Base-by-base conservation (phyloP, 2,329 filamentous ascomycete species). In the Xylariaceae sp. region DNA sequence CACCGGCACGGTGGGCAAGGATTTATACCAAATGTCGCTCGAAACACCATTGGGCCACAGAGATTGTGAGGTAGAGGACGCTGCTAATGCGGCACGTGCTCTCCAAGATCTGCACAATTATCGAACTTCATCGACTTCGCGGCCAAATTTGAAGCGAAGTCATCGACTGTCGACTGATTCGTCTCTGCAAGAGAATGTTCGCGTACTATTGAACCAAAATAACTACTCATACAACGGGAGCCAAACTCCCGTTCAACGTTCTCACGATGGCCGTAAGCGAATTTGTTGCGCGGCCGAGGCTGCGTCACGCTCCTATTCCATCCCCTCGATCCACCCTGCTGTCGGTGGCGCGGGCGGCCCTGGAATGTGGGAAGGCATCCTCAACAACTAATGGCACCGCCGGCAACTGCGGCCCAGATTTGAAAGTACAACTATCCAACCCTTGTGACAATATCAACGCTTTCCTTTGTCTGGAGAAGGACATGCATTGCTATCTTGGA, bases 321-420 rank as follows among this genome's bases (percentile, higher is more conserved):
- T 76, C 54, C 69, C 75, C 41, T 67, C 72, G 18, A 66, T 78
- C 41, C 79, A 82, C 60, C 72, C 77, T 42, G 74, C 74, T 40
- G 71, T 79, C 51, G 77, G 75, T 53, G 79, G 70, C 43, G 69
- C 77, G 31, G 75, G 75, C 41, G 82, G 80, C 34, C 80, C 81
- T 38, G 83, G 84, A 47, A 86, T 87, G 82, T 88, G 85, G 84
- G 75, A 80, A 53, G 81, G 79, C 50, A 82, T 88, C 57, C 71
- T 87, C 58, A 78, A 80, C 65, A 4, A 28, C 22, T 28, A 28
- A 28, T 82, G 73, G 66, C 31, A 22, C 45, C 44, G 53, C 49
- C 38, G 47, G 49, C 55, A 51, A 42, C 50, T 17, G 42, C 47
- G 12, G 28, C 19, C 49, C 47, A 54, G 43, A 47, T 34, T 28